Percentiles rank a stretch among this genome's conserved stretches.
Evolutionary conservation across 495 filamentous ascomycete species (phyloP).

Genomic region (Venustampulla echinocandica): DNA sequence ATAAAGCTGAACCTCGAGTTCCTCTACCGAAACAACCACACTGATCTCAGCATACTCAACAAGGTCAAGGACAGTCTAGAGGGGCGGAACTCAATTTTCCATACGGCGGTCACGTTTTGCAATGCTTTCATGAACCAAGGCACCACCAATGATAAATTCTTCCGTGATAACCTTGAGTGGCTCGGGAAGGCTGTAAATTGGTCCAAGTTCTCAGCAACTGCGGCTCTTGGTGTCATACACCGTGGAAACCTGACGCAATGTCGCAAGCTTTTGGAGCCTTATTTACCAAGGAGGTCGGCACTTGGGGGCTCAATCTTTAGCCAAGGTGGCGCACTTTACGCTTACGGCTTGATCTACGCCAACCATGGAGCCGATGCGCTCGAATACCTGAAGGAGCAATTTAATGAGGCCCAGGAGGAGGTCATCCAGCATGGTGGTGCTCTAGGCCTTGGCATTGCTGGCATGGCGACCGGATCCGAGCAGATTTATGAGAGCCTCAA

Average conservation of each 20-base stretch:
- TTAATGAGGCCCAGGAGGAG: constrained; percentile 80
- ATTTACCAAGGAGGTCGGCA: constrained; percentile 65
- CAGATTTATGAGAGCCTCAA: constrained; percentile 89
- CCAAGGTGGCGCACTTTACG: constrained; percentile 91
- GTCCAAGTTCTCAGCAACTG: constrained; percentile 99
- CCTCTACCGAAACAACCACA: constrained; percentile 87
- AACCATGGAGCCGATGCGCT: constrained; percentile 94
- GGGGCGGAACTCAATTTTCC: constrained; percentile 95
- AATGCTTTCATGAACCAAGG: constrained; percentile 99
- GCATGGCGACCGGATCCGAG: constrained; percentile 90
- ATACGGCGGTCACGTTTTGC: constrained; percentile 90
- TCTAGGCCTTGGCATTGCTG: constrained; percentile 89
- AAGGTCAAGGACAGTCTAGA: constrained; percentile 94
- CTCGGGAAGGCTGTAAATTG: constrained; percentile 98
- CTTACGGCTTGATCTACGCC: constrained; percentile 91
- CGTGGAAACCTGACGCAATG: constrained; percentile 88
- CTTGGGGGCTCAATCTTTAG: constrained; percentile 82
- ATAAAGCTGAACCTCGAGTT: constrained; percentile 95
- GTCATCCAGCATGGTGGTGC: constrained; percentile 97
- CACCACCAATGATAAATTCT: constrained; percentile 94
- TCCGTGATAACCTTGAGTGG: constrained; percentile 96
- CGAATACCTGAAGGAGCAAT: constrained; percentile 78
- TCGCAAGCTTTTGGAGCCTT: constrained; percentile 87
- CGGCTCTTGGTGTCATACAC: constrained; percentile 93
- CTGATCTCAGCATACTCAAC: constrained; percentile 75